These are phyloP conservation scores for Dictyostelium citrinum DNA, from an alignment of 78 protist species.

Conservation along the genomic window DNA sequence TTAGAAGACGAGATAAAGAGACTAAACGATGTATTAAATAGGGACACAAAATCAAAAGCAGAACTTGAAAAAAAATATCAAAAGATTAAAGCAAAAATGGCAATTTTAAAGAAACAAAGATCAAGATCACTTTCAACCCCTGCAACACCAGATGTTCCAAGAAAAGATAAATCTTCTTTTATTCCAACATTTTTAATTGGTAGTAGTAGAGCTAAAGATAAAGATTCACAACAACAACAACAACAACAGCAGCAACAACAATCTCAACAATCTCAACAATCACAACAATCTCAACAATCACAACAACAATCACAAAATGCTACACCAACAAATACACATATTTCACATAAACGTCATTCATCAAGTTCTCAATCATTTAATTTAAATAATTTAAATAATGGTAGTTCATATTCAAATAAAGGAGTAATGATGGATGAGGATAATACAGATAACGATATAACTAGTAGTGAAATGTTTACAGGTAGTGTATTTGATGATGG, in stretches of 20 bases:
- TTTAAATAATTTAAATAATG: too few relatives aligned
- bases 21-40: neutral
- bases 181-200: neutral
- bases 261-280: neutral
- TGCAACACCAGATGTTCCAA: slow-evolving; percentile 12
- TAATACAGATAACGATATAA: neutral
- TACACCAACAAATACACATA: neutral
- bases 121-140: slow-evolving; percentile 47
- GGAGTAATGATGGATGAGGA: neutral
- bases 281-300: neutral
- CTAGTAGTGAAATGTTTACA: slow-evolving; percentile 18
- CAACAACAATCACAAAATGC: neutral
- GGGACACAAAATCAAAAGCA: neutral
- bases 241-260: neutral
- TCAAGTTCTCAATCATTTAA: neutral
- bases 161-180: neutral
- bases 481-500: slow-evolving; percentile 18
- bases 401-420: neutral
- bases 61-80: slow-evolving; percentile 49
- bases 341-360: neutral
- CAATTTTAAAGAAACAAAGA: slow-evolving; percentile 6
- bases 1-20: slow-evolving; percentile 32
- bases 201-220: neutral
- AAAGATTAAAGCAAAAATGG: slow-evolving; percentile 23
- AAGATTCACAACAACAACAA: neutral